Evolutionary conservation across 768 basidiomycete species (phyloP).

Genomic region (Pluteus cervinus): DNA sequence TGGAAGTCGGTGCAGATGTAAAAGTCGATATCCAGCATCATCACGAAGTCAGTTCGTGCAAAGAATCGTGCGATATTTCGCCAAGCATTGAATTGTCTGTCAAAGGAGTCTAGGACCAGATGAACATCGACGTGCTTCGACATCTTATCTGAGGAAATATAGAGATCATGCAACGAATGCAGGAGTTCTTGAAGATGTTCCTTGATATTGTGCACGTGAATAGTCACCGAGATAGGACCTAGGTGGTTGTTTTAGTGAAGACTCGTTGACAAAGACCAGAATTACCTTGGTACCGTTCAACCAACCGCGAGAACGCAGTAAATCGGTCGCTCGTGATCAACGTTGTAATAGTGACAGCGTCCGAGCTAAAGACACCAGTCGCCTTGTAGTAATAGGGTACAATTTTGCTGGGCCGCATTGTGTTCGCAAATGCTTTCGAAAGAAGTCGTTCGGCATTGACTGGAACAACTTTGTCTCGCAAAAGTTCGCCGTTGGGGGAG

Average conservation of each 20-base stretch:
- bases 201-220: conserved; percentile 60
- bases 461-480: conserved; percentile 22
- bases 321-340: conserved; percentile 78
- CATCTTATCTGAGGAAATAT: conserved; percentile 63
- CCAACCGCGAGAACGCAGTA: conserved; percentile 64
- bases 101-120: conserved; percentile 75
- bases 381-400: conserved; percentile 81
- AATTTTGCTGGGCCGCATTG: conserved; percentile 69
- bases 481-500: conserved; percentile 27
- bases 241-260: conserved; percentile 3
- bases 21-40: conserved; percentile 93
- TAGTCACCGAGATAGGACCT: conserved; percentile 84
- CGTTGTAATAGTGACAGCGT: conserved; percentile 83
- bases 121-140: conserved; percentile 75
- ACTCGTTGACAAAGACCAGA: not conserved
- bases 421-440: conserved; percentile 63
- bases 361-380: conserved; percentile 41
- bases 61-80: conserved; percentile 82
- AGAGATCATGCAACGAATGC: conserved; percentile 57
- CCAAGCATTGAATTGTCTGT: conserved; percentile 88
- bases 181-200: conserved; percentile 44
- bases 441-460: conserved; percentile 49
- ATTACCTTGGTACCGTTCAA: conserved; percentile 69
- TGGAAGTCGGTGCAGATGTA: conserved; percentile 79
- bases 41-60: conserved; percentile 76